phyloP scores from a whole-genome alignment of 257 asterid genomes.

The Cynanchum wilfordii region DNA sequence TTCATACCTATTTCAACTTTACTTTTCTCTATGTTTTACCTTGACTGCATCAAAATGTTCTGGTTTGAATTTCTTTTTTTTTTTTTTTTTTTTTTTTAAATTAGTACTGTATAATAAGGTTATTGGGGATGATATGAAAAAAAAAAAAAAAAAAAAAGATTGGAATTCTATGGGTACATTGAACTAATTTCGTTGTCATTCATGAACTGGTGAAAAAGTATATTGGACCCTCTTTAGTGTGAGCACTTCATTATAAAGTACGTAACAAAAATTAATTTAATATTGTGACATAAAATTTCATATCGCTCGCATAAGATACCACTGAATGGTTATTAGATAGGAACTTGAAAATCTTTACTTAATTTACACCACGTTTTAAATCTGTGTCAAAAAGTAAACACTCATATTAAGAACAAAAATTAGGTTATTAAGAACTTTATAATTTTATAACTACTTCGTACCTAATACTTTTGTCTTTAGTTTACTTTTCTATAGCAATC shows the following conservation, averaged over 20 bases:
- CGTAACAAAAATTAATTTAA: neutral
- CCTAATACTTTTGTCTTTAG: neutral
- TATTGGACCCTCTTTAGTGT: neutral
- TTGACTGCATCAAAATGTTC: neutral
- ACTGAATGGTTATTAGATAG: neutral
- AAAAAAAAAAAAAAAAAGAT: neutral
- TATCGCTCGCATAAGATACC: too few species aligned
- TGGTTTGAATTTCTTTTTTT: neutral
- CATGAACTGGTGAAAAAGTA: constrained; percentile 9
- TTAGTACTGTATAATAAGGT: too few species aligned
- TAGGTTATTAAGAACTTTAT: too few species aligned
- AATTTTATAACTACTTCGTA: neutral
- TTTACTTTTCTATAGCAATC: neutral
- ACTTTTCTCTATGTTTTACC: neutral
- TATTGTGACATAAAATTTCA: too few species aligned
- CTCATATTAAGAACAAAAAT: too few species aligned
- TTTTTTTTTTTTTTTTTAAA: neutral
- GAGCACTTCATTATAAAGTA: neutral
- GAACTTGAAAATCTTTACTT: too few species aligned
- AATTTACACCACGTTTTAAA: too few species aligned
- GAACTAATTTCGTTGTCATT: neutral
- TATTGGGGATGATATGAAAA: too few species aligned
- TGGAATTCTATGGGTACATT: constrained; percentile 1
- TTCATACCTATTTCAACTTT: neutral
- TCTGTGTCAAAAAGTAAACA: too few species aligned